Evolutionary conservation across 2,329 filamentous ascomycete genomes (phyloP).

Genomic region (Neoarthrinium moseri): DNA sequence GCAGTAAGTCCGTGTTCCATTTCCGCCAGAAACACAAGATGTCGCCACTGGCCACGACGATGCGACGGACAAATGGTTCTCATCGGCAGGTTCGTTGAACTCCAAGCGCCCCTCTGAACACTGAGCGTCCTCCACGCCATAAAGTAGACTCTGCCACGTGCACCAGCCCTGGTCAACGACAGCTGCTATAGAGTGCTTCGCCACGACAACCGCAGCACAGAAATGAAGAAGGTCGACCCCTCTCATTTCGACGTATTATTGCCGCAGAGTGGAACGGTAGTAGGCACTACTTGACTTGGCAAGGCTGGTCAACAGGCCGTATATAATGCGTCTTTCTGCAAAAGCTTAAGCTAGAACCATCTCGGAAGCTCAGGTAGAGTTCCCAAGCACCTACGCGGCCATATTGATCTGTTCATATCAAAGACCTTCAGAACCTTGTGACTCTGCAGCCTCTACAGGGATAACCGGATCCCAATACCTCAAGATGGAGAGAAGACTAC

Average conservation of each 20-base stretch:
- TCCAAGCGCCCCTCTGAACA: not conserved
- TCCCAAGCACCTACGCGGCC: too few relatives aligned
- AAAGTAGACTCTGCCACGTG: not conserved
- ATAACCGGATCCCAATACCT: too few relatives aligned
- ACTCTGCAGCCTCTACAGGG: too few relatives aligned
- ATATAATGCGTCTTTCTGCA: not conserved
- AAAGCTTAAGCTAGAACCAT: not conserved
- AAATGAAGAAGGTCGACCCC: not conserved
- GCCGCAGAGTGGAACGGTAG: not conserved
- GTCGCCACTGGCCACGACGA: slow-evolving; percentile 12
- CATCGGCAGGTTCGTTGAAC: not conserved
- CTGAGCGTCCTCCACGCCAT: not conserved
- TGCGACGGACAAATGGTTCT: not conserved
- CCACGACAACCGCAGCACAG: not conserved
- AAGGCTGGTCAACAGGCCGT: not conserved
- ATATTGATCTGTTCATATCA: too few relatives aligned
- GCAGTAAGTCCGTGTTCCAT: slow-evolving; percentile 14
- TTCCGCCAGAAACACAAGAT: slow-evolving; percentile 8
- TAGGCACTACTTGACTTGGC: not conserved
- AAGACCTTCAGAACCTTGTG: too few relatives aligned
- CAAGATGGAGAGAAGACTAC: too few relatives aligned
- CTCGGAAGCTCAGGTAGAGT: not conserved
- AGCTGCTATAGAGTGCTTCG: not conserved
- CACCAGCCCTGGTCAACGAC: not conserved
- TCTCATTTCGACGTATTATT: not conserved